A percentile compares a stretch with the other conserved stretches of the same genome.
These are phyloP conservation scores for Oropetium thomaeum DNA, from an alignment of 176 grass and related monocot species.

Conservation along the genomic window DNA sequence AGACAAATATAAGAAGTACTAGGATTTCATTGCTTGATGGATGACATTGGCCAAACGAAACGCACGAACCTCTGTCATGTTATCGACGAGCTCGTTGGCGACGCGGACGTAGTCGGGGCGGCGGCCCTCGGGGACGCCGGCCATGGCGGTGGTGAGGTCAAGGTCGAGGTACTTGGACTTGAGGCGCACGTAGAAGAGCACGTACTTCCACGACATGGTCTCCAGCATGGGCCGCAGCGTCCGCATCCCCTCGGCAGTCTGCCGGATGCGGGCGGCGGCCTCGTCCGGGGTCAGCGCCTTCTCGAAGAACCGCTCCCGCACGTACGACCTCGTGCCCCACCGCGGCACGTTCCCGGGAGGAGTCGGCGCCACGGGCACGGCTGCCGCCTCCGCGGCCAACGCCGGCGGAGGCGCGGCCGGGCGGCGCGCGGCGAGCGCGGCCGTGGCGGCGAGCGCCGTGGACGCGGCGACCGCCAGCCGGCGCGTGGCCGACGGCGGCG, in stretches of 20 bases:
- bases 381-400: slow-evolving; percentile 39
- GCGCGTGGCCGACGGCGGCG: slow-evolving; percentile 17
- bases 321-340: slow-evolving; percentile 84
- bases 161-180: slow-evolving; percentile 80
- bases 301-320: slow-evolving; percentile 78
- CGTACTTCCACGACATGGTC: slow-evolving; percentile 93
- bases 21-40: too few relatives aligned
- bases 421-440: slow-evolving; percentile 37
- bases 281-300: slow-evolving; percentile 63
- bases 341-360: slow-evolving; percentile 38
- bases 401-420: slow-evolving; percentile 28
- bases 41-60: too few relatives aligned
- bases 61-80: slow-evolving; percentile 70
- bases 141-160: slow-evolving; percentile 84
- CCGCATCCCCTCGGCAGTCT: slow-evolving; percentile 83
- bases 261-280: slow-evolving; percentile 74
- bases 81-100: slow-evolving; percentile 85
- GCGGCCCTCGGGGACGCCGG: slow-evolving; percentile 43
- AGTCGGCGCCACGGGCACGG: slow-evolving; percentile 5
- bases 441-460: slow-evolving; percentile 35
- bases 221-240: slow-evolving; percentile 87
- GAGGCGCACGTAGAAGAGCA: slow-evolving; percentile 81
- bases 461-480: slow-evolving; percentile 40
- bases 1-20: background rate
- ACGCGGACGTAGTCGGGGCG: slow-evolving; percentile 68